Evolutionary conservation across 352 stramenopile species (phyloP), one percentile per base, ranked within the genome.

Genomic region (Saprolegnia diclina): DNA sequence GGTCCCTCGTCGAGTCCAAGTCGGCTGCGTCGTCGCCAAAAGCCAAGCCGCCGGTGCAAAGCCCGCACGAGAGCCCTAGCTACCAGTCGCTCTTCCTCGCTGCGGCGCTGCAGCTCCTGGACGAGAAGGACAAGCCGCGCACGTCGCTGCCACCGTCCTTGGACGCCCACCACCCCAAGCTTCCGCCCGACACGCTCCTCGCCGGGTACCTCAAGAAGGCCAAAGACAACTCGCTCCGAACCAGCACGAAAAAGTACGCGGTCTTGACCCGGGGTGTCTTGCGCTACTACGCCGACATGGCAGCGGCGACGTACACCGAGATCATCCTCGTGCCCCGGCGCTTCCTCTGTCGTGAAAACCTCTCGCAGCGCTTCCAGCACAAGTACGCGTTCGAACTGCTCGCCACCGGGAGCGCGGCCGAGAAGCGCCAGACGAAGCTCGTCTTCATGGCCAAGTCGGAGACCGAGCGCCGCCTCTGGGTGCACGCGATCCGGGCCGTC

Each of bases 221-320:
- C 37, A 69, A 69, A 22, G 63, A 69, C 63, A 69, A 69, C 37
- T 69, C 63, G 48, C 53, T 69, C 16, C 63, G 63, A 13, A 61
- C 63, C 7, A 61, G 63, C 38, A 26, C 63, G 9, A 69, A 69
- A 24, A 69, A 69, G 32, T 69, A 61, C 42, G 63, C 61, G 9
- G 38, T 69, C n/a, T 42, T 69, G 10, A 69, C 63, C 10, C 63
- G 38, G 0, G 50, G 63, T 5, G 45, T 42, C 11, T 52, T 69
- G 18, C 62, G 44, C 1, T 61, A 61, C 40, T 69, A 61, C 26
- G 24, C 63, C 9, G 63, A 69, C 40, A 21, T 45, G 32, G 13
- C 24, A 16, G 22, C 37, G 13, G 29, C 53, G 42, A 59, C 3
- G 9, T 6, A 24, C 11, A 18, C 45, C 11, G 42, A 61, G n/a